Evolutionary conservation across 257 asterid species (phyloP).

Genomic region (Solanum appendiculatum): DNA sequence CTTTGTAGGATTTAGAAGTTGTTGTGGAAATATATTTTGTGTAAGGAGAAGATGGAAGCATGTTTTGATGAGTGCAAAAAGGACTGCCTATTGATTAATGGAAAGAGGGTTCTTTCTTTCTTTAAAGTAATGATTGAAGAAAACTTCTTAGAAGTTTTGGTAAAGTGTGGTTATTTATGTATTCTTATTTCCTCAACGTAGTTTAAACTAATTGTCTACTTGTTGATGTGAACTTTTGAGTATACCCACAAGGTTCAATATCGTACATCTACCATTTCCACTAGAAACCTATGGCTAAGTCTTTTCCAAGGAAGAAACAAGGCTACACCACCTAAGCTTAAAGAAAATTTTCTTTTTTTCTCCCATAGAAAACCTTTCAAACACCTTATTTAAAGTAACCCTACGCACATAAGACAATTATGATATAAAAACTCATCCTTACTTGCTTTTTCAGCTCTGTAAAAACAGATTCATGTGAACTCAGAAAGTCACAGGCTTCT

Average conservation of each 20-base stretch:
- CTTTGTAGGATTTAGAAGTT: not conserved
- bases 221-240: not conserved
- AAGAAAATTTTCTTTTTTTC: too few species aligned
- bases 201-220: too few species aligned
- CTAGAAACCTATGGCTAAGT: too few species aligned
- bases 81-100: not conserved
- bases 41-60: not conserved
- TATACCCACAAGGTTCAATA: not conserved
- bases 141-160: not conserved
- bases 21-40: not conserved
- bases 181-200: not conserved
- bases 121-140: conserved; percentile 9
- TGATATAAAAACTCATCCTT: too few species aligned
- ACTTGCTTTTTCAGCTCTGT: too few species aligned
- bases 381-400: too few species aligned
- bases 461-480: not conserved
- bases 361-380: too few species aligned
- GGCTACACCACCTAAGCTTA: too few species aligned
- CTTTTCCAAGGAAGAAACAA: too few species aligned
- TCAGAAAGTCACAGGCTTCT: too few species aligned
- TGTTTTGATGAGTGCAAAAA: not conserved
- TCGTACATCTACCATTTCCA: not conserved
- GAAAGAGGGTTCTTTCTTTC: conserved; percentile 2
- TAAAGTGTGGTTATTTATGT: not conserved
- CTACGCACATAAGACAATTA: too few species aligned